Evolutionary conservation across 192 early-diverging fungal genomes (phyloP).

Genomic region (Rhizophlyctis rosea): DNA sequence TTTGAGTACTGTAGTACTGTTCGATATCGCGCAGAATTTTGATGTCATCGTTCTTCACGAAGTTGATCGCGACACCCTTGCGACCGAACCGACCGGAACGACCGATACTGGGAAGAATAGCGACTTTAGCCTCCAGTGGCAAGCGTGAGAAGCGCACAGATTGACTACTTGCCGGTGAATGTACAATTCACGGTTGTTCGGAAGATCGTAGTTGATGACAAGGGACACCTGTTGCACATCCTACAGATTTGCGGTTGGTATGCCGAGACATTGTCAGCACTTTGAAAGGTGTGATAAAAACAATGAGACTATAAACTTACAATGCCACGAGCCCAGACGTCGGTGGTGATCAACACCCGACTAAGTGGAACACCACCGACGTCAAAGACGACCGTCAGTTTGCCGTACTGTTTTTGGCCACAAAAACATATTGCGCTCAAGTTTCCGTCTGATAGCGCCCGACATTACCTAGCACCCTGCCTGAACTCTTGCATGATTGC

Average conservation of each 20-base stretch:
- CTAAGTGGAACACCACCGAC: slow-evolving; percentile 35
- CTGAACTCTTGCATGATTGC: slow-evolving; percentile 97
- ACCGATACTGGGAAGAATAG: slow-evolving; percentile 64
- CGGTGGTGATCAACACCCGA: slow-evolving; percentile 96
- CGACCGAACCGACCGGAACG: slow-evolving; percentile 96
- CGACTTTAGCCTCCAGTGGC: too few species aligned
- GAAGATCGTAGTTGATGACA: slow-evolving; percentile 97
- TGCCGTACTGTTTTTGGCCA: background rate
- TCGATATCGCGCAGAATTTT: slow-evolving; percentile 95
- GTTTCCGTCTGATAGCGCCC: background rate
- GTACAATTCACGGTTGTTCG: slow-evolving; percentile 93
- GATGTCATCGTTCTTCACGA: slow-evolving; percentile 94
- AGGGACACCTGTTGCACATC: slow-evolving; percentile 99
- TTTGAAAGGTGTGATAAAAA: background rate
- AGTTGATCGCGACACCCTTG: slow-evolving; percentile 99
- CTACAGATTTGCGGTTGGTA: slow-evolving; percentile 5
- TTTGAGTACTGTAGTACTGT: slow-evolving; percentile 96
- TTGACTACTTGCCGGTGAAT: slow-evolving; percentile 72
- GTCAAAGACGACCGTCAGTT: slow-evolving; percentile 6
- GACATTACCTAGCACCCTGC: slow-evolving; percentile 68
- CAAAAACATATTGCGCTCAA: background rate
- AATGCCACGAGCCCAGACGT: slow-evolving; percentile 98
- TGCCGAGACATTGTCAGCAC: background rate
- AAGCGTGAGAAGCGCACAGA: background rate
- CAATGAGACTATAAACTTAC: slow-evolving; percentile 24